These are phyloP conservation scores for Lithospermum erythrorhizon DNA, from an alignment of 257 asterid species.

Conservation along the genomic window DNA sequence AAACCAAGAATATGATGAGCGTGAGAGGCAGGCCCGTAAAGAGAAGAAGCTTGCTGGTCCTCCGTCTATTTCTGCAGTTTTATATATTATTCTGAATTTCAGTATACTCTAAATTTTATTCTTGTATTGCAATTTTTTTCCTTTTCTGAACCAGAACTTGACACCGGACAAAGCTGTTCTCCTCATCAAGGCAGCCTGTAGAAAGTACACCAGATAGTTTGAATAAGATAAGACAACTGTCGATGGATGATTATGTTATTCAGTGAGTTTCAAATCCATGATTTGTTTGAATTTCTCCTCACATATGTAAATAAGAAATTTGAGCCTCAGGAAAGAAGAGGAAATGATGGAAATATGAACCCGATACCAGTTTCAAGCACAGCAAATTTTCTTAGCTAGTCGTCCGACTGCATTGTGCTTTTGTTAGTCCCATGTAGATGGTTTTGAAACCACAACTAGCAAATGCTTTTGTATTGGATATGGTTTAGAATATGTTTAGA, in stretches of 20 bases:
- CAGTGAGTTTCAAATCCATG: conserved; percentile 28
- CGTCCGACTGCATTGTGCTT: background rate
- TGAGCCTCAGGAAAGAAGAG: conserved; percentile 54
- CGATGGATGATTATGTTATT: conserved; percentile 70
- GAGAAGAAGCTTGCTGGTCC: conserved; percentile 83
- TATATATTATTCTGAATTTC: background rate
- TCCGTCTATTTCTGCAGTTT: background rate
- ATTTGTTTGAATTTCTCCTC: too few species aligned
- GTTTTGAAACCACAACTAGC: background rate
- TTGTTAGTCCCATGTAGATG: too few species aligned
- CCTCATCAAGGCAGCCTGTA: conserved; percentile 58
- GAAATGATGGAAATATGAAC: conserved; percentile 29
- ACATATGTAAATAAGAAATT: background rate
- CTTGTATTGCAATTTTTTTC: too few species aligned
- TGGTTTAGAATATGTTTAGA: background rate
- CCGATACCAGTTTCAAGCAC: conserved; percentile 3
- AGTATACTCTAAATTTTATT: conserved; percentile 1
- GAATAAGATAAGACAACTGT: conserved; percentile 67
- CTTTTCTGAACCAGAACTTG: too few species aligned
- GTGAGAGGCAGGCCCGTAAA: conserved; percentile 99
- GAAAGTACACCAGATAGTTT: conserved; percentile 58
- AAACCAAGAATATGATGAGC: conserved; percentile 94
- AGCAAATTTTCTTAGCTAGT: background rate
- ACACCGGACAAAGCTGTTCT: too few species aligned
- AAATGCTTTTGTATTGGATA: background rate